Evolutionary conservation across 2,329 filamentous ascomycete genomes (phyloP).

Genomic region (Triangularia setosa): DNA sequence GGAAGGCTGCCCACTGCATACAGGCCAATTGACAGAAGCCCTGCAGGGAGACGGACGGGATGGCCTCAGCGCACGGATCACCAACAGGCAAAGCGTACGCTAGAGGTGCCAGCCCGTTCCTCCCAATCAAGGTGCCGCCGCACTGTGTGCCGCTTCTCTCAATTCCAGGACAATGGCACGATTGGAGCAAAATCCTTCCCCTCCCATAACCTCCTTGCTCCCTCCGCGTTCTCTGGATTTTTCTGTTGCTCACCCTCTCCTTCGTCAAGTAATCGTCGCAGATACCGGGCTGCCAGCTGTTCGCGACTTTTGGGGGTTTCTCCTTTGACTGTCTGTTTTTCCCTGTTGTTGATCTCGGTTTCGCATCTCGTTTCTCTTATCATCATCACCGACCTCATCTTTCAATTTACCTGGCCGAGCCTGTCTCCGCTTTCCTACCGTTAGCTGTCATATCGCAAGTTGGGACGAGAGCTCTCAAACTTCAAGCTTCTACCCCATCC

Average conservation of each 20-base stretch:
- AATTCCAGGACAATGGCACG: constrained; percentile 25
- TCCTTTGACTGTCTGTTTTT: constrained; percentile 40
- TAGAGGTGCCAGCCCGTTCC: not conserved
- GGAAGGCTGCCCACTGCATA: not conserved
- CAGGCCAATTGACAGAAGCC: not conserved
- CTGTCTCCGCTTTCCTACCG: not conserved
- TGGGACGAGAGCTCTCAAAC: not conserved
- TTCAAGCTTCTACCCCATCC: not conserved
- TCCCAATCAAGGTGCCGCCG: constrained; percentile 7
- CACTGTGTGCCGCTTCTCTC: constrained; percentile 9
- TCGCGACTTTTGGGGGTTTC: constrained; percentile 35
- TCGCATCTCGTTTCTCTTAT: constrained; percentile 27
- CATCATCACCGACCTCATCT: constrained; percentile 17
- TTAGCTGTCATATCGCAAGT: not conserved
- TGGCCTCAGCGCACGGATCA: constrained; percentile 14
- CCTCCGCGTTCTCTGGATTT: constrained; percentile 12
- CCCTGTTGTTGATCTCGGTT: constrained; percentile 32
- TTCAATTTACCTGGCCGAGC: not conserved
- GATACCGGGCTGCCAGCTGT: not conserved
- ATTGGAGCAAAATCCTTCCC: constrained; percentile 26
- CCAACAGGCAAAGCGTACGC: constrained; percentile 7
- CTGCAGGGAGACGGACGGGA: constrained; percentile 2
- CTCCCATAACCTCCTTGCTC: constrained; percentile 22
- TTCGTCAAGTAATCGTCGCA: constrained; percentile 27
- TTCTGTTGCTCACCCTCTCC: constrained; percentile 26